These are phyloP conservation scores for Trichoderma oligosporum DNA, from an alignment of 2,329 filamentous ascomycete genomes.

Conservation along the genomic window DNA sequence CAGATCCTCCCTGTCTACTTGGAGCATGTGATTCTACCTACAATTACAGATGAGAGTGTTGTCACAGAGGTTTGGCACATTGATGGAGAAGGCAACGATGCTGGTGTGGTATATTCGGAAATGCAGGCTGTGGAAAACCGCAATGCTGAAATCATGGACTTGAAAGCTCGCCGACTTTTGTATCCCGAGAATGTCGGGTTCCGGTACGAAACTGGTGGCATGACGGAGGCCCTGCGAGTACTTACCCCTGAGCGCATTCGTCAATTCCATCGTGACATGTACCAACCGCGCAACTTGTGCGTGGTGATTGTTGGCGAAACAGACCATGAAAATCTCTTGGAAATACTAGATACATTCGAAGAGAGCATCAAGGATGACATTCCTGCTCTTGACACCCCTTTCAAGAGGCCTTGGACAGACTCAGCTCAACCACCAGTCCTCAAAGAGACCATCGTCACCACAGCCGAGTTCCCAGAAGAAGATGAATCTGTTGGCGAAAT, in stretches of 20 bases:
- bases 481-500: constrained; percentile 93
- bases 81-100: constrained; percentile 89
- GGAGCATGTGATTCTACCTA: constrained; percentile 88
- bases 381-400: constrained; percentile 68
- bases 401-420: constrained; percentile 86
- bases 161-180: constrained; percentile 71
- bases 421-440: constrained; percentile 74
- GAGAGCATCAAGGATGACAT: constrained; percentile 79
- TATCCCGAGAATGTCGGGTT: constrained; percentile 91
- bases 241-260: constrained; percentile 86
- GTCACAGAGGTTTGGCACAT: constrained; percentile 96
- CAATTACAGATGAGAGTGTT: constrained; percentile 86
- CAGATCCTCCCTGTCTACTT: constrained; percentile 93
- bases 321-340: constrained; percentile 73
- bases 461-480: constrained; percentile 89
- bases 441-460: constrained; percentile 68
- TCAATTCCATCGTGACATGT: constrained; percentile 95
- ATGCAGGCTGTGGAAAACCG: constrained; percentile 96
- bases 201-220: constrained; percentile 95
- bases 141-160: constrained; percentile 79
- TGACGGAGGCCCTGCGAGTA: constrained; percentile 86
- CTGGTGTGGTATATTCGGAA: constrained; percentile 95
- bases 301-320: constrained; percentile 89
- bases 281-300: constrained; percentile 93
- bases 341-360: constrained; percentile 84